These are phyloP conservation scores for Beauveria pseudobassiana DNA, from an alignment of 2,329 filamentous ascomycete genomes.

Conservation along the genomic window DNA sequence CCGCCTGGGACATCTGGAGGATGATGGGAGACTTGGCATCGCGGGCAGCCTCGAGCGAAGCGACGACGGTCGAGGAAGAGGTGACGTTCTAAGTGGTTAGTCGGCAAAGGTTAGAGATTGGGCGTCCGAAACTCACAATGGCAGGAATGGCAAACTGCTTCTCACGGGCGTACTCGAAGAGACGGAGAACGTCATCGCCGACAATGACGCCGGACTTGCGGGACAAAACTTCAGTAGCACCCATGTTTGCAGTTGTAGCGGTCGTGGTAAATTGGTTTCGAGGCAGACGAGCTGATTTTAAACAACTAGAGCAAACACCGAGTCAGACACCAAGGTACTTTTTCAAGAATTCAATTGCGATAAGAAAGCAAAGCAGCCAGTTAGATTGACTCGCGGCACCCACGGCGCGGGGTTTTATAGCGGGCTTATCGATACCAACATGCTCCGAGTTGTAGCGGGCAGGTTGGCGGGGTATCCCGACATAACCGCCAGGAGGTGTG, in stretches of 20 bases:
- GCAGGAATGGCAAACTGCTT: conserved; percentile 84
- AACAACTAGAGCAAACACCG: not conserved
- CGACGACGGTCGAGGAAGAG: conserved; percentile 71
- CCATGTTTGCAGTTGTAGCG: conserved; percentile 27
- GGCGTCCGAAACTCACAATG: conserved; percentile 36
- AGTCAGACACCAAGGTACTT: conserved; percentile 6
- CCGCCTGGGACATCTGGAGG: conserved; percentile 88
- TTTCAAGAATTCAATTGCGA: conserved; percentile 1
- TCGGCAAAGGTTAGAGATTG: conserved; percentile 5
- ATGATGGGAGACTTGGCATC: conserved; percentile 88
- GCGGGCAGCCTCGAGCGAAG: conserved; percentile 87
- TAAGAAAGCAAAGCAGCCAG: conserved; percentile 4
- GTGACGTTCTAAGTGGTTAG: conserved; percentile 61
- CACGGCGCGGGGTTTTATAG: conserved; percentile 10
- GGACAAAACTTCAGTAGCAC: conserved; percentile 35
- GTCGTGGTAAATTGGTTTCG: conserved; percentile 11
- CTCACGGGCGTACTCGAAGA: conserved; percentile 87
- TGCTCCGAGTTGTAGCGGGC: not conserved
- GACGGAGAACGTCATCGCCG: conserved; percentile 47
- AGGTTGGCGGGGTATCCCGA: conserved; percentile 4
- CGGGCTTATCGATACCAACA: conserved; percentile 11
- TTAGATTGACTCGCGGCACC: not conserved
- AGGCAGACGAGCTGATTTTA: not conserved
- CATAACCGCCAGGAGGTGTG: not conserved
- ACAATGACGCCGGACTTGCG: conserved; percentile 48